Percentiles rank a stretch among this genome's conserved stretches.
These are phyloP conservation scores for Talaromyces sp. DNA, from an alignment of 2,329 filamentous ascomycete species.

Conservation along the genomic window DNA sequence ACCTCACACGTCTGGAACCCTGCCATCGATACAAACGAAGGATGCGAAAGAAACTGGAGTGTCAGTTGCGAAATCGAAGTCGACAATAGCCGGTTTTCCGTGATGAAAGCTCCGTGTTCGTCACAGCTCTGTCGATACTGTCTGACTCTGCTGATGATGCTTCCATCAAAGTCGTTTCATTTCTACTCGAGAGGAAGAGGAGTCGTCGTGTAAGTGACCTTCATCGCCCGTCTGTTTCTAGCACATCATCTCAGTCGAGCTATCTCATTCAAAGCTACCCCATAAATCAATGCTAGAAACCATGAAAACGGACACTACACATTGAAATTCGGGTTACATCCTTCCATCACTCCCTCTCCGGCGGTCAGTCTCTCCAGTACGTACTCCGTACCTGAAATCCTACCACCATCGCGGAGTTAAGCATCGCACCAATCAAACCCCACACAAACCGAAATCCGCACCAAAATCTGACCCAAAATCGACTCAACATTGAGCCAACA, in stretches of 20 bases:
- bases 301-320: not conserved
- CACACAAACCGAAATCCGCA: not conserved
- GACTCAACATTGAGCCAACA: not conserved
- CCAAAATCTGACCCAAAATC: not conserved
- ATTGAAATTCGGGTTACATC: not conserved
- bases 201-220: not conserved
- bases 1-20: not conserved
- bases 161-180: not conserved
- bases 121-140: not conserved
- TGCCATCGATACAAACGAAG: not conserved
- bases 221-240: not conserved
- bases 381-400: not conserved
- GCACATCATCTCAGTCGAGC: not conserved
- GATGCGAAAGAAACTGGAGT: not conserved
- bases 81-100: conserved; percentile 2
- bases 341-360: not conserved
- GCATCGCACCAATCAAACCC: not conserved
- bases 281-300: not conserved
- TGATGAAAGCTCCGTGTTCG: not conserved
- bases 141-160: not conserved
- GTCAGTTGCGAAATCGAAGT: not conserved
- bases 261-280: not conserved
- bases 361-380: not conserved
- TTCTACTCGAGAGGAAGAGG: not conserved
- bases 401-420: not conserved